phyloP scores from a whole-genome alignment of 2,329 filamentous ascomycete genomes.

The Cladosporium phlei region DNA sequence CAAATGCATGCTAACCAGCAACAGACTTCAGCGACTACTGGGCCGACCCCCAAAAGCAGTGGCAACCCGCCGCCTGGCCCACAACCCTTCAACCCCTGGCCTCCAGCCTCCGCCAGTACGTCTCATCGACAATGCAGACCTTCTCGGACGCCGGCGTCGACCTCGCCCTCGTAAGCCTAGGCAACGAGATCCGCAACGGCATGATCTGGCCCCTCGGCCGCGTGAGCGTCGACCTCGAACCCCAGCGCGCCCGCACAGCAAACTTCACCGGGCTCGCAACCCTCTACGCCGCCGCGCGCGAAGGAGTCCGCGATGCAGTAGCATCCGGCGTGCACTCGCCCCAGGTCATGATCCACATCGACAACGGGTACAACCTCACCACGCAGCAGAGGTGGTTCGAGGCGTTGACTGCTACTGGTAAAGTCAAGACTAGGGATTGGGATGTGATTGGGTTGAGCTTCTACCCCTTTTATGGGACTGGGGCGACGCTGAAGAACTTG shows the following conservation, averaged over 20 bases:
- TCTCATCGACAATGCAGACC: constrained; percentile 34
- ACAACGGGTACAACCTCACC: constrained; percentile 31
- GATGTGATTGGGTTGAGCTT: constrained; percentile 27
- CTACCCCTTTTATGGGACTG: constrained; percentile 31
- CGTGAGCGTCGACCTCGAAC: constrained; percentile 34
- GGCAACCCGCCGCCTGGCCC: constrained; percentile 33
- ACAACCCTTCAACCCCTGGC: constrained; percentile 29
- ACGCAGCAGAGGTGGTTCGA: constrained; percentile 31
- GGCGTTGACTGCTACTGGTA: constrained; percentile 26
- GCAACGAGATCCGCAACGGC: constrained; percentile 37
- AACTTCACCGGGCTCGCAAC: constrained; percentile 34
- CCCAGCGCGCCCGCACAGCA: constrained; percentile 26
- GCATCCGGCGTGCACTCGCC: constrained; percentile 28
- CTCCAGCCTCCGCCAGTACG: constrained; percentile 31
- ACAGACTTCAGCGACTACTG: constrained; percentile 28
- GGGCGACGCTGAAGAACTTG: constrained; percentile 28
- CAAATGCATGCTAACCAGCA: neutral
- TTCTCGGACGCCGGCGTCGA: constrained; percentile 39
- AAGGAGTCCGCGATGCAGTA: constrained; percentile 31
- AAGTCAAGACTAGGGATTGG: constrained; percentile 26
- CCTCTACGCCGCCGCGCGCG: constrained; percentile 28
- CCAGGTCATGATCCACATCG: constrained; percentile 34
- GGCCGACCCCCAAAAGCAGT: constrained; percentile 36
- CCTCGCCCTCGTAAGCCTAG: constrained; percentile 39
- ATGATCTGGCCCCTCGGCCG: constrained; percentile 36